A percentile compares a stretch with the other conserved stretches of the same genome.
Conservation (phyloP, 257 asterid species). For the Ilex aquifolium region DNA sequence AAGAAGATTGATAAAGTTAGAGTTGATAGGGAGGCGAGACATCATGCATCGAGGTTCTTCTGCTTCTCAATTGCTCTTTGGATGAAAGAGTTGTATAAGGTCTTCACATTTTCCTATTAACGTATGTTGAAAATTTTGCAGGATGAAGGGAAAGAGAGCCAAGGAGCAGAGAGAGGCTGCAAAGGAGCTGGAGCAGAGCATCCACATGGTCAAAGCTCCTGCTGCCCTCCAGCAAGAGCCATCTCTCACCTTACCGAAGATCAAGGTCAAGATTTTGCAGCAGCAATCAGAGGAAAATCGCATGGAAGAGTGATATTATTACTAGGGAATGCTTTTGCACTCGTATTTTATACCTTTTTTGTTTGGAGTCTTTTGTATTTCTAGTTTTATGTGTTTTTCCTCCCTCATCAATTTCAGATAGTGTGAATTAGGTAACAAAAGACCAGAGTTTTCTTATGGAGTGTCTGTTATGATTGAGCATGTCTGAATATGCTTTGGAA, state of each 20-base stretch:
- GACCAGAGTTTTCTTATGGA: no score
- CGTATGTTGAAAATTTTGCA: background rate
- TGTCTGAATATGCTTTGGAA: background rate
- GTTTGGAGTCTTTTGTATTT: background rate
- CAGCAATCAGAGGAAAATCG: background rate
- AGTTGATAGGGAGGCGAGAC: background rate
- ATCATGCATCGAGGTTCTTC: background rate
- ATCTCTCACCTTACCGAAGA: slow-evolving; percentile 2
- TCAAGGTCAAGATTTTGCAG: background rate
- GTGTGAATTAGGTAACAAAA: background rate
- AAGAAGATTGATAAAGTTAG: background rate
- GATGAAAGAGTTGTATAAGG: no score
- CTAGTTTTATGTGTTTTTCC: no score
- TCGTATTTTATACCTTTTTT: background rate
- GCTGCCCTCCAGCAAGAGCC: slow-evolving; percentile 3
- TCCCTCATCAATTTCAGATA: background rate
- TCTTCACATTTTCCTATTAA: no score
- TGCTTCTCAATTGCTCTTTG: background rate
- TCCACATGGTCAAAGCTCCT: slow-evolving; percentile 5
- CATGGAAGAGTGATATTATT: background rate
- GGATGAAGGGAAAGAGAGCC: background rate
- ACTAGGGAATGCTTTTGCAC: background rate
- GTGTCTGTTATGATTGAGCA: background rate
- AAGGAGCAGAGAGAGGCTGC: background rate
- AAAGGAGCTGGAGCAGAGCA: slow-evolving; percentile 3